A percentile compares a stretch with the other conserved stretches of the same genome.
Evolutionary conservation across 805 yeast genomes (phyloP).

Genomic region (Barnettozyma vustinii): DNA sequence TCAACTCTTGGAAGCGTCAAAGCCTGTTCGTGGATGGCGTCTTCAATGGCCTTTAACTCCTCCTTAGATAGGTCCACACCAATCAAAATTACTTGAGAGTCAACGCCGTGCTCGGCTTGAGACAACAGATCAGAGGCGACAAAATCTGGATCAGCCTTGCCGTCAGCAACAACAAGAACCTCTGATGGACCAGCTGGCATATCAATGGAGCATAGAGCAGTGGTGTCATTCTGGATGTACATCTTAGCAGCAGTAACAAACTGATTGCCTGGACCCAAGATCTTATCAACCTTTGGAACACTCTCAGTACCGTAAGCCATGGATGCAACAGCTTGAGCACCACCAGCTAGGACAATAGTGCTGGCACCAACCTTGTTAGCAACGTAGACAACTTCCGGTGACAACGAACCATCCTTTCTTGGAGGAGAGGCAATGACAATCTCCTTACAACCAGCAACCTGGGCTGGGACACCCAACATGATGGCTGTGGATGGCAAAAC

Average conservation of each 20-base stretch:
- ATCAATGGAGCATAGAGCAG: constrained; percentile 92
- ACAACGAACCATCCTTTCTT: constrained; percentile 82
- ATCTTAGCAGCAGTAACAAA: constrained; percentile 99
- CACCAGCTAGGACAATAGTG: constrained; percentile 92
- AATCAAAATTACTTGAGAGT: constrained; percentile 90
- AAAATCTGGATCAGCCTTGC: constrained; percentile 83
- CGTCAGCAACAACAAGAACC: constrained; percentile 93
- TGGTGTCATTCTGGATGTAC: constrained; percentile 93
- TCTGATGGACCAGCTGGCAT: constrained; percentile 99
- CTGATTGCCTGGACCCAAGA: constrained; percentile 98
- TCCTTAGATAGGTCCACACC: constrained; percentile 65
- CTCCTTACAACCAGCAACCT: constrained; percentile 94
- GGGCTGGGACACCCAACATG: constrained; percentile 98
- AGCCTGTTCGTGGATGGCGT: constrained; percentile 84
- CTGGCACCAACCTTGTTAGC: constrained; percentile 94
- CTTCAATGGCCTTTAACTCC: constrained; percentile 66
- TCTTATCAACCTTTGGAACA: constrained; percentile 91
- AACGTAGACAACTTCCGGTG: constrained; percentile 96
- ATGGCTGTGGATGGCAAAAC: constrained; percentile 95
- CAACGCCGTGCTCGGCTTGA: constrained; percentile 98
- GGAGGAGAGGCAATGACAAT: constrained; percentile 95
- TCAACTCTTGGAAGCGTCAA: constrained; percentile 82
- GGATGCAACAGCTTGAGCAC: constrained; percentile 98
- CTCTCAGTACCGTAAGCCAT: constrained; percentile 97
- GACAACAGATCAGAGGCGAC: constrained; percentile 96